Evolutionary conservation across 2,329 filamentous ascomycete genomes (phyloP).

Genomic region (Ophiostoma sp.): DNA sequence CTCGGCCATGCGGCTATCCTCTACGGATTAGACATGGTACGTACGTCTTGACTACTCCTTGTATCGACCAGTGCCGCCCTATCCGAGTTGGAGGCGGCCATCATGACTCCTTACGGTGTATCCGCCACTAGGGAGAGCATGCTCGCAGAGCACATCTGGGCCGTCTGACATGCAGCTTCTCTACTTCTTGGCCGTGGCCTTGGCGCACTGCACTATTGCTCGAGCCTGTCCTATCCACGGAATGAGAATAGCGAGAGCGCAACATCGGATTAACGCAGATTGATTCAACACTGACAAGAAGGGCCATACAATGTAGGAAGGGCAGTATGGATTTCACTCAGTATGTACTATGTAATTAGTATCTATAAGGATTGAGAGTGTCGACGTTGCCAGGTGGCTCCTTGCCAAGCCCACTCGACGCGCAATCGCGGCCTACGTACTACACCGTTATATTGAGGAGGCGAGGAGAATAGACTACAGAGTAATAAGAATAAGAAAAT

Average conservation of each 20-base stretch:
- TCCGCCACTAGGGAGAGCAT: too few relatives aligned
- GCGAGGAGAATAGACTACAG: neutral
- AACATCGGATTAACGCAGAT: neutral
- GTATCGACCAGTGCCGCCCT: too few relatives aligned
- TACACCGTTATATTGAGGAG: neutral
- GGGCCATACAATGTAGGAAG: too few relatives aligned
- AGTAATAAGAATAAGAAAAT: neutral
- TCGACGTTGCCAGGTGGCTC: neutral
- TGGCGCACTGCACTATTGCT: neutral
- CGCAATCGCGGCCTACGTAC: neutral
- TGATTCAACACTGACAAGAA: too few relatives aligned
- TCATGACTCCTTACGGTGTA: neutral
- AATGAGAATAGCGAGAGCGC: neutral
- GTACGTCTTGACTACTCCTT: neutral
- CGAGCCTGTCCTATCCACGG: neutral
- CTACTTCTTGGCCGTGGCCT: neutral
- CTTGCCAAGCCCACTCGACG: conserved; percentile 7
- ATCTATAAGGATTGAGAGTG: neutral
- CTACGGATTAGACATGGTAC: neutral
- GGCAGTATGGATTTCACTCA: too few relatives aligned
- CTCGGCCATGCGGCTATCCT: neutral
- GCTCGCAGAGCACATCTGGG: too few relatives aligned
- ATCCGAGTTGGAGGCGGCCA: too few relatives aligned
- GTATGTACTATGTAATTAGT: neutral
- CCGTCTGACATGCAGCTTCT: too few relatives aligned